Evolutionary conservation across 2,329 filamentous ascomycete species (phyloP).

Genomic region (Cryoendolithus antarcticus): DNA sequence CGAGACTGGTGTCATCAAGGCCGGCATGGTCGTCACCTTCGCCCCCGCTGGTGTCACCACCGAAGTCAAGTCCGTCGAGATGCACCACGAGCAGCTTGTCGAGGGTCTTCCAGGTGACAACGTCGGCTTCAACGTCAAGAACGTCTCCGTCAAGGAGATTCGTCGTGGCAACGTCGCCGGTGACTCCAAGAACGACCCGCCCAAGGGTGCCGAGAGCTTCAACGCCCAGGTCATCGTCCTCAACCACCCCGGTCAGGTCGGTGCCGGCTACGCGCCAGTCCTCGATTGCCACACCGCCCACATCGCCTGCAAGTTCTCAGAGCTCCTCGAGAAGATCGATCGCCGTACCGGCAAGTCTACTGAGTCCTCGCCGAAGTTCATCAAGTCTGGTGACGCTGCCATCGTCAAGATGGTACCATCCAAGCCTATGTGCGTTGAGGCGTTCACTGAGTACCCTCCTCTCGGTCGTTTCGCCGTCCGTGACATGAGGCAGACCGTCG

Average conservation of each 20-base stretch:
- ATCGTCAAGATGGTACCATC: conserved; percentile 99
- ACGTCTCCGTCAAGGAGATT: conserved; percentile 99
- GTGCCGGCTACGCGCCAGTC: conserved; percentile 97
- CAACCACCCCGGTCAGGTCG: conserved; percentile 99
- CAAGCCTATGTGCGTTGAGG: conserved; percentile 99
- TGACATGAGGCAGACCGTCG: conserved; percentile 83
- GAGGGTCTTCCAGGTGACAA: conserved; percentile 99
- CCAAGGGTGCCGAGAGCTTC: conserved; percentile 80
- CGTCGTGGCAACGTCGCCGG: conserved; percentile 99
- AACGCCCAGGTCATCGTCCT: conserved; percentile 99
- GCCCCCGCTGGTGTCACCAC: conserved; percentile 98
- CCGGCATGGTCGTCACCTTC: conserved; percentile 90
- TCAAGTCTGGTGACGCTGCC: conserved; percentile 99
- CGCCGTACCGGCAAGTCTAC: conserved; percentile 98
- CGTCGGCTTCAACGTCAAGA: conserved; percentile 99
- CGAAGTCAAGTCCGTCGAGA: conserved; percentile 99
- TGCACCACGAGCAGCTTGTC: conserved; percentile 98
- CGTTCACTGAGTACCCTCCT: conserved; percentile 99
- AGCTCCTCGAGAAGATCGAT: conserved; percentile 99
- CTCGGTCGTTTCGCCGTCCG: conserved; percentile 99
- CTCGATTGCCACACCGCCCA: conserved; percentile 99
- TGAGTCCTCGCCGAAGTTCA: conserved; percentile 91
- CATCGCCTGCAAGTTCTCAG: conserved; percentile 99
- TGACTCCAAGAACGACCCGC: conserved; percentile 99
- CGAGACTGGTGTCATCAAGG: conserved; percentile 91